Evolutionary conservation across 164 flowering plant genomes (phyloP).

Genomic region (Macadamia integrifolia): DNA sequence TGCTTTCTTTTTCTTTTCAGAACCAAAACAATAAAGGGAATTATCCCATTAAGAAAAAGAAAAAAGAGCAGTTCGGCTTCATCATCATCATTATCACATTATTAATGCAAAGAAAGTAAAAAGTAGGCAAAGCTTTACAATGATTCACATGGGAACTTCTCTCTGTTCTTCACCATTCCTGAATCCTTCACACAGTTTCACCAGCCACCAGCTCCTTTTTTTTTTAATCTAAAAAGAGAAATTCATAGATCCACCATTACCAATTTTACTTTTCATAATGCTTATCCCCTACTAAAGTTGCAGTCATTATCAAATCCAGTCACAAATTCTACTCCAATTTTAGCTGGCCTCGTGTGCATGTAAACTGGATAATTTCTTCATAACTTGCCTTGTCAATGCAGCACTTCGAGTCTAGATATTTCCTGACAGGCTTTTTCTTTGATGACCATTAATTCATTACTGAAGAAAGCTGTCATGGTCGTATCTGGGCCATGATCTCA

Average conservation of each 20-base stretch:
- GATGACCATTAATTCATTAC: too few species aligned
- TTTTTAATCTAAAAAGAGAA: background rate
- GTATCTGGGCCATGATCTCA: too few species aligned
- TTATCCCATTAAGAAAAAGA: too few species aligned
- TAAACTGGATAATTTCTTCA: background rate
- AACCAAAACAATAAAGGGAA: too few species aligned
- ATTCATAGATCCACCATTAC: background rate
- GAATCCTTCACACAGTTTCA: background rate
- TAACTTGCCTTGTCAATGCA: background rate
- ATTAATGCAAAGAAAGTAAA: background rate
- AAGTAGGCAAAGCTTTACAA: background rate
- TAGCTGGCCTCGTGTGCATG: background rate
- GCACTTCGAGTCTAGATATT: background rate
- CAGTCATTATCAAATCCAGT: background rate
- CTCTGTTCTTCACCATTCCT: background rate
- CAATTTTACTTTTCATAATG: background rate
- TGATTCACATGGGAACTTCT: background rate
- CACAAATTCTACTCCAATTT: background rate
- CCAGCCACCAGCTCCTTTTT: background rate
- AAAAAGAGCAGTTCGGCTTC: background rate
- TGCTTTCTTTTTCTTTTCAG: too few species aligned
- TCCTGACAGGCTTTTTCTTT: too few species aligned
- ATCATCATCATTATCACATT: slow-evolving; percentile 1
- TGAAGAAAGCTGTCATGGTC: too few species aligned
- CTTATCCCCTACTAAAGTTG: background rate